Conservation (phyloP, 345 rosid genomes). For the Syzygium jambos region DNA sequence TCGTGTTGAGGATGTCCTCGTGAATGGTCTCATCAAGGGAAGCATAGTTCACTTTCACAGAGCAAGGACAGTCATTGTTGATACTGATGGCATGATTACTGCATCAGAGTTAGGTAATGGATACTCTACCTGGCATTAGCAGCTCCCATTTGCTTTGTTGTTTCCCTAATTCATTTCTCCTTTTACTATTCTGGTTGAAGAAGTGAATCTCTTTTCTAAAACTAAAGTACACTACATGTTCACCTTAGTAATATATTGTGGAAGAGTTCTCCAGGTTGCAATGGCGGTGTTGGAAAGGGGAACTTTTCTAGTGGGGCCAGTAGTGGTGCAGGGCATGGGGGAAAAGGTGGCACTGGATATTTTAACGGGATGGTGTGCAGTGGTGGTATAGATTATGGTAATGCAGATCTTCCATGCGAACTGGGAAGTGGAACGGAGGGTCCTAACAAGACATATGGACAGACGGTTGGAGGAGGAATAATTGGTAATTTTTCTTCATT, state of each 20-base stretch:
- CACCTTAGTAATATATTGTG: not conserved
- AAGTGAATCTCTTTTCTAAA: not conserved
- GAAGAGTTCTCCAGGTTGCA: constrained; percentile 55
- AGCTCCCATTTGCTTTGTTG: not conserved
- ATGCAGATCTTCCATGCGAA: constrained; percentile 90
- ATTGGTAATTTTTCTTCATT: constrained; percentile 43
- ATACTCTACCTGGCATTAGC: constrained; percentile 1
- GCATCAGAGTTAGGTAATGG: constrained; percentile 80
- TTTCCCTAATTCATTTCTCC: not conserved
- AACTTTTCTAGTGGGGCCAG: constrained; percentile 83
- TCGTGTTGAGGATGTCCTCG: constrained; percentile 93
- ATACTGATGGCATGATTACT: constrained; percentile 55
- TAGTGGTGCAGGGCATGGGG: constrained; percentile 98
- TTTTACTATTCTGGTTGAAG: not conserved
- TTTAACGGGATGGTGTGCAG: constrained; percentile 70
- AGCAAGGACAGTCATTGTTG: constrained; percentile 70
- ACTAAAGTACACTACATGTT: not conserved
- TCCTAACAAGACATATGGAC: constrained; percentile 55
- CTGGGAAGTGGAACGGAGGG: constrained; percentile 94
- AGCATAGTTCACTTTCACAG: constrained; percentile 94
- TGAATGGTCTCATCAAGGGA: constrained; percentile 76
- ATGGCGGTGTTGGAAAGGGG: constrained; percentile 81
- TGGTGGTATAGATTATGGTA: constrained; percentile 80
- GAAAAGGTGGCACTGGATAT: constrained; percentile 87
- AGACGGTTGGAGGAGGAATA: constrained; percentile 89